phyloP scores from a whole-genome alignment of 164 flowering plant species.

The Kalanchoe fedtschenkoi region DNA sequence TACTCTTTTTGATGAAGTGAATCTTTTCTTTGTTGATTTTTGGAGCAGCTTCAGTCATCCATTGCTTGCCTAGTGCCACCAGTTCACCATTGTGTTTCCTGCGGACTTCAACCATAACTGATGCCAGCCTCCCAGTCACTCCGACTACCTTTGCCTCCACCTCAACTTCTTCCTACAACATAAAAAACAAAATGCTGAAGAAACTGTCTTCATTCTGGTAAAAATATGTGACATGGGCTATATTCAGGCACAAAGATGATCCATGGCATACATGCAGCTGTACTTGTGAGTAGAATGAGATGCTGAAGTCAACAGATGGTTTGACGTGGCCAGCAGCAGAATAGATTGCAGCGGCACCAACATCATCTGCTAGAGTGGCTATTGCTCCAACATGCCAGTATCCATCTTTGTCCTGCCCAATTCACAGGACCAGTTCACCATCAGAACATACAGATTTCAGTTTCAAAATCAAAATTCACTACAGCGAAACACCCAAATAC shows the following conservation, averaged over 20 bases:
- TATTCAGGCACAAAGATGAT: background rate
- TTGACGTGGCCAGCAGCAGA: conserved; percentile 10
- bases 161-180: no score
- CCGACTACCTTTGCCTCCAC: no score
- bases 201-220: no score
- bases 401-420: conserved; percentile 29
- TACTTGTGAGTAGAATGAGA: conserved; percentile 23
- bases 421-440: background rate
- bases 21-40: no score
- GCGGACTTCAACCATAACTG: no score
- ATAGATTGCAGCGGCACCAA: conserved; percentile 18
- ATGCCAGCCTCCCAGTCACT: no score
- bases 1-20: no score
- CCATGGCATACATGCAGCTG: conserved; percentile 15
- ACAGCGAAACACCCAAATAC: no score
- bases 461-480: background rate
- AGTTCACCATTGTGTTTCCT: no score
- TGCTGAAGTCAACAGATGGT: conserved; percentile 15
- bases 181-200: no score
- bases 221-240: background rate
- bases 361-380: conserved; percentile 24
- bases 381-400: conserved; percentile 39
- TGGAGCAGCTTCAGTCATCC: no score
- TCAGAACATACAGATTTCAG: background rate
- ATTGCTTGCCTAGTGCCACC: no score